These are phyloP conservation scores for Scenedesmus sp. DNA, from an alignment of 163 green algal species.

Conservation along the genomic window DNA sequence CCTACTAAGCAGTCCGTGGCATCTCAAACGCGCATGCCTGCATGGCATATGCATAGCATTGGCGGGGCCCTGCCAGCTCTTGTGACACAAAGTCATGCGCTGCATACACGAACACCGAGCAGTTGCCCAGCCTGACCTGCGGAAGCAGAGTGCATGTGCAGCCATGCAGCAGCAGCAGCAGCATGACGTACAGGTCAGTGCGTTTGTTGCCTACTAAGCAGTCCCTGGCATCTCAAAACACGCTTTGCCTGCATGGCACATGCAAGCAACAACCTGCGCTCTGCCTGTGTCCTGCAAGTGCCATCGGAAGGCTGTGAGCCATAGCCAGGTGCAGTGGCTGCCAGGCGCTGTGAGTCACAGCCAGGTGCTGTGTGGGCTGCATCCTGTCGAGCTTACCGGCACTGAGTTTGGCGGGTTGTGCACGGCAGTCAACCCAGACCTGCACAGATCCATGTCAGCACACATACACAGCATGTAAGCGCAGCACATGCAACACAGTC, in stretches of 20 bases:
- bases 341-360: too few species aligned
- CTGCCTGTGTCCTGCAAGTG: too few species aligned
- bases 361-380: too few species aligned
- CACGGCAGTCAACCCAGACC: too few species aligned
- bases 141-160: neutral
- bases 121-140: conserved; percentile 6
- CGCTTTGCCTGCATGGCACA: too few species aligned
- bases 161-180: neutral
- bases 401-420: too few species aligned
- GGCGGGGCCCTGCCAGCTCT: neutral
- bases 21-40: neutral
- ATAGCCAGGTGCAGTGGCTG: too few species aligned
- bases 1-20: neutral
- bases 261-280: neutral
- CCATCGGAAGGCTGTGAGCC: too few species aligned
- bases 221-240: neutral
- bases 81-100: conserved; percentile 17
- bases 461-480: too few species aligned
- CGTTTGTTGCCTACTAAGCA: neutral
- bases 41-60: neutral
- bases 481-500: too few species aligned
- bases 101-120: neutral
- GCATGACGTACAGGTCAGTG: neutral
- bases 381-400: too few species aligned
- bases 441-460: too few species aligned